These are phyloP conservation scores for Nannochloropsis gaditana DNA, from an alignment of 108 stramenopile species.

Conservation along the genomic window DNA sequence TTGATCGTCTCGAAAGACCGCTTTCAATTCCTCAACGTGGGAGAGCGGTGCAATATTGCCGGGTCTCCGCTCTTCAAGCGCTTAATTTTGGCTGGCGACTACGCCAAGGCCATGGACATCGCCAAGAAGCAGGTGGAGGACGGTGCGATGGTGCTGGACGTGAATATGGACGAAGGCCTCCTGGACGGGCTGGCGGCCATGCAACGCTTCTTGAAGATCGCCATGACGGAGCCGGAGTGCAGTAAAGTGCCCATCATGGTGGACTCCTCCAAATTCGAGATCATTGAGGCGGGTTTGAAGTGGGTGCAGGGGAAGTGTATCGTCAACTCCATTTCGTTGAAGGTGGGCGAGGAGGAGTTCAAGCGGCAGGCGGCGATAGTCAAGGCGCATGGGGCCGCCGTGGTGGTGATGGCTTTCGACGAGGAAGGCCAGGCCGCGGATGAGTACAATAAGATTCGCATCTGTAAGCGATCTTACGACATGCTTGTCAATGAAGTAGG, in stretches of 20 bases:
- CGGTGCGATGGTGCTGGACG: constrained; percentile 95
- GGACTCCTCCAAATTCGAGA: constrained; percentile 97
- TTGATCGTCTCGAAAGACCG: constrained; percentile 69
- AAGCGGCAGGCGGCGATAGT: constrained; percentile 85
- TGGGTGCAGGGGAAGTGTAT: constrained; percentile 96
- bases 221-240: constrained; percentile 92
- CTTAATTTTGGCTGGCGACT: constrained; percentile 91
- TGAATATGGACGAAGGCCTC: constrained; percentile 98
- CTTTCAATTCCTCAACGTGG: constrained; percentile 90
- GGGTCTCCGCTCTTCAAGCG: constrained; percentile 93
- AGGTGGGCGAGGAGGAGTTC: constrained; percentile 97
- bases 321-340: constrained; percentile 93
- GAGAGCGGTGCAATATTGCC: constrained; percentile 93
- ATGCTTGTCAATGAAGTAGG: constrained; percentile 81
- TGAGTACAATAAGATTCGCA: constrained; percentile 65
- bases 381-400: constrained; percentile 92
- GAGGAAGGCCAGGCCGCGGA: constrained; percentile 86
- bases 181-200: constrained; percentile 93
- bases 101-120: constrained; percentile 91
- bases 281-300: constrained; percentile 87
- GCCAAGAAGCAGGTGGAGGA: constrained; percentile 96
- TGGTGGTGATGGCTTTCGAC: constrained; percentile 99
- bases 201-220: constrained; percentile 99
- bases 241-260: constrained; percentile 96
- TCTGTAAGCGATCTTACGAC: constrained; percentile 98